Conservation (phyloP, 192 early-diverging fungal species). For the Coemansia sp. region DNA sequence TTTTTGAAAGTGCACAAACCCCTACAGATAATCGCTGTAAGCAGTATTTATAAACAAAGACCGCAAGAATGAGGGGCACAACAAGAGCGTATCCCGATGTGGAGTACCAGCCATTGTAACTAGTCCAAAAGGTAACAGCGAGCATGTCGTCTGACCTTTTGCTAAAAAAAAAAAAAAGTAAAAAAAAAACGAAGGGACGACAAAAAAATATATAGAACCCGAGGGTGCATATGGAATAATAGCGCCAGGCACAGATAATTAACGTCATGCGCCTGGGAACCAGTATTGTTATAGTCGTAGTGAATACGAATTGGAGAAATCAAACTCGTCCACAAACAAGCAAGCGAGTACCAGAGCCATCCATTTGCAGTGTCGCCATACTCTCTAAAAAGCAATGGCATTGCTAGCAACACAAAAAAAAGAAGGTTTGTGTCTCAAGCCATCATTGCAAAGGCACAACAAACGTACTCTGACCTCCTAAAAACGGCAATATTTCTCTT, state of each 20-base stretch:
- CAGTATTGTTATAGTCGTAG: not conserved
- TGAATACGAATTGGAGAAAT: conserved; percentile 1
- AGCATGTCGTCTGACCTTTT: not conserved
- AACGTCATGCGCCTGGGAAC: not conserved
- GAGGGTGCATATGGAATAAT: not conserved
- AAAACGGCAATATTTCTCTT: not conserved
- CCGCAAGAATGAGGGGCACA: not conserved
- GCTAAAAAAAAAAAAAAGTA: not conserved
- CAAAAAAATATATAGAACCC: not conserved
- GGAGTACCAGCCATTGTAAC: not conserved
- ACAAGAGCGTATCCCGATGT: not conserved
- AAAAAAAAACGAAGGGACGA: not conserved
- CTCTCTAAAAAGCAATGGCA: not conserved
- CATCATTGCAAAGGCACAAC: not conserved
- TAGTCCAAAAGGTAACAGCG: not conserved
- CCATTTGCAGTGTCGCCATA: not conserved
- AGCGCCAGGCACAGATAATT: not conserved
- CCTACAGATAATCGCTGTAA: not conserved
- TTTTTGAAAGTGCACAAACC: not conserved
- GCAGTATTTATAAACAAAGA: not conserved
- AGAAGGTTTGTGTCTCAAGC: not conserved
- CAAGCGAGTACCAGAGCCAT: not conserved
- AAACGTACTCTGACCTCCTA: not conserved
- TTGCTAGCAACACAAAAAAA: not conserved
- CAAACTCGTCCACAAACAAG: not conserved